These are phyloP conservation scores for Alternaria sp. DNA, from an alignment of 2,329 filamentous ascomycete species.

Conservation along the genomic window DNA sequence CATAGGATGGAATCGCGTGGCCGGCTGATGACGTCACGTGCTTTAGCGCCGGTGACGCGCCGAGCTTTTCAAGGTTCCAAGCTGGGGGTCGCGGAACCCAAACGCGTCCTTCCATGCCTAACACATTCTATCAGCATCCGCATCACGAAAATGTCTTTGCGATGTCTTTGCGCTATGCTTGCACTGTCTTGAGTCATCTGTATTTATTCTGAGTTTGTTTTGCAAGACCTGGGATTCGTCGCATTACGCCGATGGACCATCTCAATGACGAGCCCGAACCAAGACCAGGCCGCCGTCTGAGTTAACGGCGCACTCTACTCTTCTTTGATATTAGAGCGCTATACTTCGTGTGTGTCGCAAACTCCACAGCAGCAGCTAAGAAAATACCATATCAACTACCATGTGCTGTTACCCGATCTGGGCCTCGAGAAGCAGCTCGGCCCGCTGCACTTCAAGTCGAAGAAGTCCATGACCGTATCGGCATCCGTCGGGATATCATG, in stretches of 20 bases:
- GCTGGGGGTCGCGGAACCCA: not conserved
- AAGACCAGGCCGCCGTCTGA: not conserved
- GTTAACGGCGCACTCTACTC: not conserved
- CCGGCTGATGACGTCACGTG: not conserved
- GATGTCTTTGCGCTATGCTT: not conserved
- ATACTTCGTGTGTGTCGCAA: not conserved
- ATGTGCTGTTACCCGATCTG: not conserved
- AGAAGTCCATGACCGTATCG: conserved; percentile 40
- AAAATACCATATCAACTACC: not conserved
- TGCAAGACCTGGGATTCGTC: not conserved
- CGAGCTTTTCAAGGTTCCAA: not conserved
- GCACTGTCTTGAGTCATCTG: not conserved
- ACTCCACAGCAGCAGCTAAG: not conserved
- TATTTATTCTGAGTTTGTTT: not conserved
- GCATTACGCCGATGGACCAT: not conserved
- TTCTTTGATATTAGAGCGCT: not conserved
- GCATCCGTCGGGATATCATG: conserved; percentile 43
- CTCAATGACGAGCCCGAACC: not conserved
- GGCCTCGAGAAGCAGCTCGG: conserved; percentile 24
- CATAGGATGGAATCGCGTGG: not conserved
- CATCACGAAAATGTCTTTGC: not conserved
- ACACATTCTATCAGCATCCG: not conserved
- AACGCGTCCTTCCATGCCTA: not conserved
- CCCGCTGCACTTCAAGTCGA: conserved; percentile 36
- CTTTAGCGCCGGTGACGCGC: not conserved